Percentiles rank a stretch among this genome's conserved stretches.
Conservation (phyloP, 257 asterid genomes). For the Forsythia viridissima region DNA sequence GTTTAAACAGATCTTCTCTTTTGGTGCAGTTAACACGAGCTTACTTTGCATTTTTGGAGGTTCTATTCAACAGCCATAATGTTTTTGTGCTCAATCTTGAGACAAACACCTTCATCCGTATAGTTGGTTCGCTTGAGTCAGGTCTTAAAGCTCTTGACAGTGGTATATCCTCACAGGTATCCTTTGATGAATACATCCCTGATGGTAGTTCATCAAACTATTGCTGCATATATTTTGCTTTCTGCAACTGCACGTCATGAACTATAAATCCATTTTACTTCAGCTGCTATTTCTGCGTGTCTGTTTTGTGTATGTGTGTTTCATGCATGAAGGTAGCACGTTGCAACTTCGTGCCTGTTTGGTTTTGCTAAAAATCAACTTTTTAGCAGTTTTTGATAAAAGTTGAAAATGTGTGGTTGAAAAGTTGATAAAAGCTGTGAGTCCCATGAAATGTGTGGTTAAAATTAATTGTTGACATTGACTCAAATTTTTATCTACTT, state of each 20-base stretch:
- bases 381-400: no score
- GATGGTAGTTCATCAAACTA: slow-evolving; percentile 9
- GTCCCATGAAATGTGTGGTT: no score
- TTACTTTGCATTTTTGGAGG: slow-evolving; percentile 90
- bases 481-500: no score
- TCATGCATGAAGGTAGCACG: neutral
- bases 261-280: neutral
- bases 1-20: neutral
- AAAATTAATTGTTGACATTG: no score
- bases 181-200: slow-evolving; percentile 15
- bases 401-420: no score
- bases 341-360: neutral
- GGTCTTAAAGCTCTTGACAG: slow-evolving; percentile 93
- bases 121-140: slow-evolving; percentile 90
- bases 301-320: neutral
- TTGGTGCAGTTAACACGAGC: slow-evolving; percentile 84
- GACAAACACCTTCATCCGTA: slow-evolving; percentile 75
- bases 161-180: slow-evolving; percentile 87
- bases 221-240: slow-evolving; percentile 14
- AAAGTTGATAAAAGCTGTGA: no score
- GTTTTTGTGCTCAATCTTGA: slow-evolving; percentile 72
- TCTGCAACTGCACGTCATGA: slow-evolving; percentile 1
- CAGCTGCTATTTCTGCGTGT: neutral
- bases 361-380: no score
- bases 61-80: slow-evolving; percentile 79